These are phyloP conservation scores for Periconia macrospinosa DNA, from an alignment of 2,329 filamentous ascomycete species.

Conservation along the genomic window DNA sequence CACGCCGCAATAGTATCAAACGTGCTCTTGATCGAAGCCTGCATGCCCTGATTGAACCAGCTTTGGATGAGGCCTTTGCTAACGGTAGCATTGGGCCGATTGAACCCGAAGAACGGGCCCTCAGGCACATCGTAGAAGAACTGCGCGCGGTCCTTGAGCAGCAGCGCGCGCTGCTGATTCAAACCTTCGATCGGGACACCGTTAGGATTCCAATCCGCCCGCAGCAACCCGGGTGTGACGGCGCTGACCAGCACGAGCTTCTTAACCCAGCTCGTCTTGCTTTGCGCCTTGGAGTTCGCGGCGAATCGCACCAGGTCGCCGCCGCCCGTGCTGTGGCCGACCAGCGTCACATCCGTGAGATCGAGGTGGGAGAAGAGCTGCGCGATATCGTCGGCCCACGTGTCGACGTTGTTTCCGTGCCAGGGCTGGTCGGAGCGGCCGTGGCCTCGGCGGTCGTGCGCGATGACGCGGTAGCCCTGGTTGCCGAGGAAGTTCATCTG, in stretches of 20 bases:
- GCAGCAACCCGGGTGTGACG: constrained; percentile 1
- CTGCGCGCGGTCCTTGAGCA: constrained; percentile 2
- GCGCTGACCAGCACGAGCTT: constrained; percentile 41
- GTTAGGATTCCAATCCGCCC: background rate
- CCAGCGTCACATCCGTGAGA: constrained; percentile 30
- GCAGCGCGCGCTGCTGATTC: background rate
- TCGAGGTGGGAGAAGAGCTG: constrained; percentile 40
- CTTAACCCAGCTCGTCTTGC: constrained; percentile 39
- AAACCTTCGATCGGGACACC: background rate
- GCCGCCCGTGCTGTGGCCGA: constrained; percentile 45
- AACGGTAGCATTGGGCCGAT: constrained; percentile 3
- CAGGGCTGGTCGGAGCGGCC: constrained; percentile 47
- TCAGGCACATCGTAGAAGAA: constrained; percentile 7
- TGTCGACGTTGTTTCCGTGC: constrained; percentile 46
- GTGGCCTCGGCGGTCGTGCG: constrained; percentile 44
- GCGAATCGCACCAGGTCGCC: constrained; percentile 46
- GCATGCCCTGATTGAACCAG: constrained; percentile 7
- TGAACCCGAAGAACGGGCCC: constrained; percentile 9
- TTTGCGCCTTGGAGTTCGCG: constrained; percentile 18
- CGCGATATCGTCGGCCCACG: constrained; percentile 43
- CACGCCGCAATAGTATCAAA: constrained; percentile 2
- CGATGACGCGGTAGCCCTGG: constrained; percentile 44
- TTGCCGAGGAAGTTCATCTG: constrained; percentile 45
- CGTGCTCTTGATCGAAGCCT: constrained; percentile 3
- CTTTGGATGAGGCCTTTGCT: constrained; percentile 4